phyloP scores from a whole-genome alignment of 1,139 yeast genomes.

The Suhomyces taliae region DNA sequence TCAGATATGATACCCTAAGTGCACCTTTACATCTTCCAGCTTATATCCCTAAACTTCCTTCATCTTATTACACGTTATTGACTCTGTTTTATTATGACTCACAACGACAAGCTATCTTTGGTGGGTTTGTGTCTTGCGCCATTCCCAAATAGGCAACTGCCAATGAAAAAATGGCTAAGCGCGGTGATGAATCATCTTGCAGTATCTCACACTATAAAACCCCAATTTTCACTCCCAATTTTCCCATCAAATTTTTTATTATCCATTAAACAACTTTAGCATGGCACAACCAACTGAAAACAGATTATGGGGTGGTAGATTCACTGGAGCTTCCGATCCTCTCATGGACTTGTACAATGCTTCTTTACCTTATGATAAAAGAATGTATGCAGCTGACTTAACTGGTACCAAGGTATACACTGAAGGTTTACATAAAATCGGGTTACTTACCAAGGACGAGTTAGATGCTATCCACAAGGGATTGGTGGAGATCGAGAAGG shows the following conservation, averaged over 20 bases:
- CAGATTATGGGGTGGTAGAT: constrained; percentile 98
- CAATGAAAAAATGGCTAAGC: constrained; percentile 22
- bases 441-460: constrained; percentile 71
- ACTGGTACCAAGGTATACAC: constrained; percentile 95
- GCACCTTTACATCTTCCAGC: too few species aligned
- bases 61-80: too few species aligned
- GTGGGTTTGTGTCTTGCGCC: not conserved
- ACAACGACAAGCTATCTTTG: not conserved
- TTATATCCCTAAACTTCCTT: too few species aligned
- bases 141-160: constrained; percentile 24
- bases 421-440: constrained; percentile 76
- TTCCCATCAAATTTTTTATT: constrained; percentile 2
- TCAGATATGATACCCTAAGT: too few species aligned
- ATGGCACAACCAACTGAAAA: constrained; percentile 49
- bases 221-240: constrained; percentile 1
- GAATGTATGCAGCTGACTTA: constrained; percentile 91
- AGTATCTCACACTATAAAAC: constrained; percentile 7
- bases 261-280: not conserved
- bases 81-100: not conserved
- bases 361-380: constrained; percentile 91
- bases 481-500: constrained; percentile 63
- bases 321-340: constrained; percentile 96
- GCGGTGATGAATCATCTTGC: constrained; percentile 35
- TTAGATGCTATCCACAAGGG: constrained; percentile 80
- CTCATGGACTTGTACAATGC: constrained; percentile 97